phyloP scores from a whole-genome alignment of 805 yeast genomes.

The Yarrowia sp. region DNA sequence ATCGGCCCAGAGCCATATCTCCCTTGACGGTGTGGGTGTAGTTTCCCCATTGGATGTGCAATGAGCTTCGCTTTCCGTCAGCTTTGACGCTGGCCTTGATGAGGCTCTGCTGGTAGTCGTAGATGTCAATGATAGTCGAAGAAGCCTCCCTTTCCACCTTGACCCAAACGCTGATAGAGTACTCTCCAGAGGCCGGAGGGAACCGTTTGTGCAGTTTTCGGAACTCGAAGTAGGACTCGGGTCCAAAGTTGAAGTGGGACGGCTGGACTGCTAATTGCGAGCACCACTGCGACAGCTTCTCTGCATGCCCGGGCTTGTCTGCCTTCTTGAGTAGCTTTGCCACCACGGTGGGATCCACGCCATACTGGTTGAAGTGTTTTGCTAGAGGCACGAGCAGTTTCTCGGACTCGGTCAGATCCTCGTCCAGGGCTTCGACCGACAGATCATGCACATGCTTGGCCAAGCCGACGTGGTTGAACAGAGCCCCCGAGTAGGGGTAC shows the following conservation, averaged over 20 bases:
- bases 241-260: constrained; percentile 1
- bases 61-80: not conserved
- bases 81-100: constrained; percentile 7
- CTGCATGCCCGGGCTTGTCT: constrained; percentile 6
- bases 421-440: not conserved
- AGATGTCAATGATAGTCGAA: constrained; percentile 16
- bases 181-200: constrained; percentile 24
- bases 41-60: constrained; percentile 19
- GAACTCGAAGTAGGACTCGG: not conserved
- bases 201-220: constrained; percentile 6
- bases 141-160: not conserved
- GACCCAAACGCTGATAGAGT: constrained; percentile 12
- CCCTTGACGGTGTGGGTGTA: constrained; percentile 6
- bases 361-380: not conserved
- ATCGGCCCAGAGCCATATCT: not conserved
- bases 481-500: constrained; percentile 1
- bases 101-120: constrained; percentile 19
- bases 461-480: constrained; percentile 3
- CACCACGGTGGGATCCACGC: constrained; percentile 10
- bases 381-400: not conserved
- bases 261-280: constrained; percentile 2
- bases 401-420: not conserved
- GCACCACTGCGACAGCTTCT: constrained; percentile 1
- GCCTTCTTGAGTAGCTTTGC: constrained; percentile 4
- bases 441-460: constrained; percentile 2